Conservation (phyloP, 2,329 filamentous ascomycete species). For the Cytospora schulzeri region DNA sequence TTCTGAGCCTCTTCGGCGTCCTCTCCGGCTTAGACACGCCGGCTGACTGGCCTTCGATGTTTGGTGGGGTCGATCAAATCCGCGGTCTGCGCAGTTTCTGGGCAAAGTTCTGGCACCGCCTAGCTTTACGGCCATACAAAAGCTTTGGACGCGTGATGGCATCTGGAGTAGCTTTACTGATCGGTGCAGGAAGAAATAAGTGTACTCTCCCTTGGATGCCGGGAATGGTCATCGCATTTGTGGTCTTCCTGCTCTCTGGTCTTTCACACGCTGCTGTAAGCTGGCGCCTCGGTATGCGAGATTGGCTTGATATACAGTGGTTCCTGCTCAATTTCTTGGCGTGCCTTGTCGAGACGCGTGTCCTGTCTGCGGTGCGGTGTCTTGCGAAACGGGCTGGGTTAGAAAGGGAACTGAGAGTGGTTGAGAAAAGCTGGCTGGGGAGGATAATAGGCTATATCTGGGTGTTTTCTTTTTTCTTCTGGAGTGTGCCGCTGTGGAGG, state of each 20-base stretch:
- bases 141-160: background rate
- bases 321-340: constrained; percentile 27
- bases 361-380: background rate
- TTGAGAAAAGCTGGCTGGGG: constrained; percentile 24
- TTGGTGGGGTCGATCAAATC: constrained; percentile 1
- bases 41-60: constrained; percentile 24
- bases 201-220: background rate
- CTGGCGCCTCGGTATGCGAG: constrained; percentile 18
- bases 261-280: constrained; percentile 22
- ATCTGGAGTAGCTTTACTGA: background rate
- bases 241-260: constrained; percentile 26
- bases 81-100: constrained; percentile 25
- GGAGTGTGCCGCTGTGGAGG: constrained; percentile 25
- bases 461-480: constrained; percentile 28
- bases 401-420: background rate
- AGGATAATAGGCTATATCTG: constrained; percentile 16
- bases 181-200: background rate
- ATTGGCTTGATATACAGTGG: constrained; percentile 26
- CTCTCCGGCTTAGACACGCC: constrained; percentile 18
- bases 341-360: constrained; percentile 16
- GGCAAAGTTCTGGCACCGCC: constrained; percentile 12
- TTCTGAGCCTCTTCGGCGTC: constrained; percentile 11
- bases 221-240: constrained; percentile 14
- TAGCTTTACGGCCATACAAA: background rate
- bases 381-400: background rate